Evolutionary conservation across 129 eudicot genomes (phyloP), one percentile per base, ranked within the genome.

Genomic region (Centaurea solstitialis): DNA sequence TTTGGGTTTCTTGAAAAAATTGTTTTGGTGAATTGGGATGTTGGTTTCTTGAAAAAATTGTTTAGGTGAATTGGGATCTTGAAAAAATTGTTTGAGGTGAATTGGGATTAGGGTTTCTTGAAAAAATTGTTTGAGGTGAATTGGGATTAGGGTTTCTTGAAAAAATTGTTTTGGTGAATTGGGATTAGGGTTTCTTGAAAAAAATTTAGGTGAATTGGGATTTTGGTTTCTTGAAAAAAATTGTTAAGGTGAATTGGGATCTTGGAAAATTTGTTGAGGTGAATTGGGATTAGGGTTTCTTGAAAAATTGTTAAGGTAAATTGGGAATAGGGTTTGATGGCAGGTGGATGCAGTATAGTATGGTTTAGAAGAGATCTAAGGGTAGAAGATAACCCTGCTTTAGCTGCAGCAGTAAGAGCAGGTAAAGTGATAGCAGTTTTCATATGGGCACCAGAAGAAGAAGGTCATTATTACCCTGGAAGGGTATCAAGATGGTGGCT

Each of bases 401-500:
- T 95, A 59, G 90, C 97, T 11, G 98, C 99, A 6, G 99, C 87
- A 10, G 98, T 91, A 8, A 88, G 99, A 75, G 86, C 98, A 67
- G 99, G 99, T 17, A 89, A 94, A 76, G 98, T 95, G 35, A 74
- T 95, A 71, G 85, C 97, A 53, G 83, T 93, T 0, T 96, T 85
- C 76, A 82, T 96, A 79, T 96, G 97, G 97, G 94, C 98, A 72
- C 99, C 99, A 73, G 98, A 96, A 68, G 99, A 96, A 85, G 99
- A 96, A 81, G 98, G 98, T 7, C 95, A 87, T 75, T 96, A 82
- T 82, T 88, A 88, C 64, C 98, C 99, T 10, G 99, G 99, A 10
- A 93, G 98, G 80, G 99, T 96, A 3, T 96, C 99, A 11, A 88
- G 99, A 79, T 96, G 98, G 98, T 93, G 99, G 99, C 93, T 96